Evolutionary conservation across 371 early-diverging fungal genomes (phyloP), one percentile per base, ranked within the genome.

Genomic region (Mucor mucedo): DNA sequence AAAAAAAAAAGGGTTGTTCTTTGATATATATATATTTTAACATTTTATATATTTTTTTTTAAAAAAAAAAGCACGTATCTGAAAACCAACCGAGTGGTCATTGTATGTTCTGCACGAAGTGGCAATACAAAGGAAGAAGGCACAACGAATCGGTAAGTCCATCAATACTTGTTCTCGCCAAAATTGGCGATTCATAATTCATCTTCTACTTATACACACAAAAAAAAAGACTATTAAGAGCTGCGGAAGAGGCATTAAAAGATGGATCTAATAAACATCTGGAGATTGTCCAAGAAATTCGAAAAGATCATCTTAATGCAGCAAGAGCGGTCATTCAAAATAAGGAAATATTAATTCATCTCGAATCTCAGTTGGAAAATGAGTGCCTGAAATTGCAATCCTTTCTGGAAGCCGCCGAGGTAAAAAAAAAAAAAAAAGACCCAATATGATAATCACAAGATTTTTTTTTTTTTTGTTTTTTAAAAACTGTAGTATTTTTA

Each of bases 391-490:
- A 86, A 30, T 84, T 98, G 35, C 76, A 86, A 56, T 85, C 87
- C 5, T 96, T 98, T 73, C 81, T 98, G 72, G 84, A 91, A 29
- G 99, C 99, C 4, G 95, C 95, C 29, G 93, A 94, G 84, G 96
- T 93, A 76, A 60, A 21, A 21, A 21, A 21, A 21, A 21, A 21
- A 21, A 21, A 21, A 21, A 21, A 21, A 21, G 0, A 21, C 21
- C 21, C 21, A 21, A 21, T 21, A 21, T 44, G 62, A 48, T 44
- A 29, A 54, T 56, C 35, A 45, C 45, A 55, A 49, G 42, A 39
- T 42, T 2, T 32, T 3, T 28, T 21, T 53, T 16, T 50, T 2
- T 32, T 3, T 28, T 21, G 45, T 16, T 50, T 13, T 52, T 35
- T 11, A n/a, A 40, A 47, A 55, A 35, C 48, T 35, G 14, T 21